Evolutionary conservation across 192 early-diverging fungal genomes (phyloP).

Genomic region (Backusella liffmaniae): DNA sequence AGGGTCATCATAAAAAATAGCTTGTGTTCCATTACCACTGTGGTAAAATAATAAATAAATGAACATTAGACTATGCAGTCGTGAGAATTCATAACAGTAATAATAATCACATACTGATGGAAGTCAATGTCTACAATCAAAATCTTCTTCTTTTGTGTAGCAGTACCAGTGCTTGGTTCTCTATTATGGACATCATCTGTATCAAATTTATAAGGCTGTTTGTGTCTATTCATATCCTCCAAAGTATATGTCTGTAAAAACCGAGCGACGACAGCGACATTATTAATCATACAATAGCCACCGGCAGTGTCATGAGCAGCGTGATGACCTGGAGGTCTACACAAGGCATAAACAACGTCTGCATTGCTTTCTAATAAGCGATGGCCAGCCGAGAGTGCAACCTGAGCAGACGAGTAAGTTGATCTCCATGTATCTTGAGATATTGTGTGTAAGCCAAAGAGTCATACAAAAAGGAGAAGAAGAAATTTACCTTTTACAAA

Average conservation of each 20-base stretch:
- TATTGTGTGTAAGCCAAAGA: constrained; percentile 20
- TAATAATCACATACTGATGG: constrained; percentile 46
- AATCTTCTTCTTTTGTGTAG: constrained; percentile 38
- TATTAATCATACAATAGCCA: constrained; percentile 57
- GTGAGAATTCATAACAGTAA: not conserved
- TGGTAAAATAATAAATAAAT: not conserved
- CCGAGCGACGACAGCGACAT: constrained; percentile 47
- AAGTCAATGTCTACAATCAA: constrained; percentile 56
- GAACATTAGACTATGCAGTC: not conserved
- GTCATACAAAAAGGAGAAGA: not conserved
- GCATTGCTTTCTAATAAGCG: constrained; percentile 45
- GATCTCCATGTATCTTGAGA: constrained; percentile 63
- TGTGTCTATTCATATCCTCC: constrained; percentile 18
- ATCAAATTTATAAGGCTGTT: not conserved
- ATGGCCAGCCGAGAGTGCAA: constrained; percentile 61
- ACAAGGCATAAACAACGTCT: constrained; percentile 51
- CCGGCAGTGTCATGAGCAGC: constrained; percentile 50
- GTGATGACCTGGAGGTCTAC: constrained; percentile 61
- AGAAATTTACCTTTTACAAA: constrained; percentile 7
- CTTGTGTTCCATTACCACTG: constrained; percentile 59
- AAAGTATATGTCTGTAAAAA: constrained; percentile 44
- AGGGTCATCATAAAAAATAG: constrained; percentile 47
- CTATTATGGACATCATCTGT: not conserved
- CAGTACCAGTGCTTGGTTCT: not conserved
- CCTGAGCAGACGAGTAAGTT: constrained; percentile 61